Conservation (phyloP, 2,329 filamentous ascomycete species). For the Fusarium sp. region DNA sequence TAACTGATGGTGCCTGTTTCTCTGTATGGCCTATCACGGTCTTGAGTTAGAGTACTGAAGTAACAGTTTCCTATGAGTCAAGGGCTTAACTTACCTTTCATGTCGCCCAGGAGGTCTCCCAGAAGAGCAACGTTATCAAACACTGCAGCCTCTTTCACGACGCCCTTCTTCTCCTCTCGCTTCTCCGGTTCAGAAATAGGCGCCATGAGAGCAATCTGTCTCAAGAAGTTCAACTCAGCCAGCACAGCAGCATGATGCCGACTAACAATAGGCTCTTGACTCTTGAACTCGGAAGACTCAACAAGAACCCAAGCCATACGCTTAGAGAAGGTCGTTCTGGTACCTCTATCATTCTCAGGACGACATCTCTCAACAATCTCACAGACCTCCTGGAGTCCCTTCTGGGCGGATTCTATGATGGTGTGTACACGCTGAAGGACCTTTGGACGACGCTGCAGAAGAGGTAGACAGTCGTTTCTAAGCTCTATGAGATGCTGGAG, state of each 20-base stretch:
- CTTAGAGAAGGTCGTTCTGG: constrained; percentile 33
- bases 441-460: constrained; percentile 40
- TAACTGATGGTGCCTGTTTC: not conserved
- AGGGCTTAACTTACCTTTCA: constrained; percentile 1
- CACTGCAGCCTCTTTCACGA: constrained; percentile 1
- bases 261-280: constrained; percentile 45
- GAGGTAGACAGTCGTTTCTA: constrained; percentile 44
- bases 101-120: constrained; percentile 30
- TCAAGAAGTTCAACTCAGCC: constrained; percentile 47
- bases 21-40: not conserved
- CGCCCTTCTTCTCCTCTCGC: not conserved
- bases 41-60: not conserved
- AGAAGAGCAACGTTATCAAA: constrained; percentile 38
- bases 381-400: constrained; percentile 46
- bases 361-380: constrained; percentile 49
- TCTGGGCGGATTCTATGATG: constrained; percentile 47
- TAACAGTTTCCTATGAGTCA: too few relatives aligned
- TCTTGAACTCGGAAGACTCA: constrained; percentile 43
- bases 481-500: constrained; percentile 51
- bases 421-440: constrained; percentile 46
- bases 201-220: constrained; percentile 34
- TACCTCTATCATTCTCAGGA: constrained; percentile 31
- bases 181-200: constrained; percentile 1
- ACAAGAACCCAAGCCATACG: constrained; percentile 45
- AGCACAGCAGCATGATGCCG: constrained; percentile 48